Evolutionary conservation across 2,329 filamentous ascomycete species (phyloP).

Genomic region (Magnaporthales sp.): DNA sequence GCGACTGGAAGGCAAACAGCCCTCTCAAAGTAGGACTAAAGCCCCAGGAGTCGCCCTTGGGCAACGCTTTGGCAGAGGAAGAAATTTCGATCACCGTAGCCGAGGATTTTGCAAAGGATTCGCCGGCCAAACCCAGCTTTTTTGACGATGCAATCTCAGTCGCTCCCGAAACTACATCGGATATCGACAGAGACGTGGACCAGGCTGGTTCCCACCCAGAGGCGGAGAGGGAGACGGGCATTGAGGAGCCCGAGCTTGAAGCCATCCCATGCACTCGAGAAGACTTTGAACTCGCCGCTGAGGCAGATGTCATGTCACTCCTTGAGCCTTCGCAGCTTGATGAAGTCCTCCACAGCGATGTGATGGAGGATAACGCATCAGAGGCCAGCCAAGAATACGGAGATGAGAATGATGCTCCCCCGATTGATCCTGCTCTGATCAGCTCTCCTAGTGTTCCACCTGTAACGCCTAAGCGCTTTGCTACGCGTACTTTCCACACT

Average conservation of each 20-base stretch:
- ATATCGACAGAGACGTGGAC: constrained; percentile 13
- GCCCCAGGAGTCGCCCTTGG: constrained; percentile 19
- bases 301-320: constrained; percentile 52
- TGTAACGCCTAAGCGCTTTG: constrained; percentile 44
- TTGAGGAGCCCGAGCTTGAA: constrained; percentile 29
- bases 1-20: constrained; percentile 53
- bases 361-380: constrained; percentile 39
- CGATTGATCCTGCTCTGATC: constrained; percentile 37
- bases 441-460: constrained; percentile 26
- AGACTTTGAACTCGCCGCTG: constrained; percentile 47
- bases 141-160: constrained; percentile 55
- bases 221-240: constrained; percentile 11
- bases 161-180: constrained; percentile 10
- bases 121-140: constrained; percentile 38
- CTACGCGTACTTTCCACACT: constrained; percentile 54
- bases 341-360: constrained; percentile 20
- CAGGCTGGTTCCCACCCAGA: neutral
- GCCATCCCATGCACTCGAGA: constrained; percentile 42
- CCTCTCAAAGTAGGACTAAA: constrained; percentile 30
- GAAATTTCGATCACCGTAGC: constrained; percentile 3
- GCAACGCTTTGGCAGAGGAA: neutral
- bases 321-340: constrained; percentile 34
- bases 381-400: constrained; percentile 58
- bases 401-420: constrained; percentile 53
- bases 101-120: constrained; percentile 18